phyloP scores from a whole-genome alignment of 2,329 filamentous ascomycete genomes.

The Rutstroemia sp. region DNA sequence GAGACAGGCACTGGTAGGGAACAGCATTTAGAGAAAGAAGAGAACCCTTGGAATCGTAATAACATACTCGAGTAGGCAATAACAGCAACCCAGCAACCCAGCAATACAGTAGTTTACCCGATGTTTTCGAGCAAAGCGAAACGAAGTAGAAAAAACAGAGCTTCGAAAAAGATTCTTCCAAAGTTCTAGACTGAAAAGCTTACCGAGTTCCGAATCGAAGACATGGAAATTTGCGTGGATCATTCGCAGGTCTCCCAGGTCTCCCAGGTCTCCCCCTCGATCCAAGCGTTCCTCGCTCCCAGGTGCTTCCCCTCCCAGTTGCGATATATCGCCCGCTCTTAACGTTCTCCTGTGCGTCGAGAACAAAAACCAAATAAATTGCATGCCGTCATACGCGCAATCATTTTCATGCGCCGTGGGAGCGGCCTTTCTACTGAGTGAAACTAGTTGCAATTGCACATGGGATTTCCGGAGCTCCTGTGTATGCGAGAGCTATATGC shows the following conservation, averaged over 20 bases:
- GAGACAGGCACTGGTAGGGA: neutral
- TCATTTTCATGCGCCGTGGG: conserved; percentile 13
- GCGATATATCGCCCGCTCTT: neutral
- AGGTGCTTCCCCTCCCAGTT: too few species aligned
- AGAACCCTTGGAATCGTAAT: too few species aligned
- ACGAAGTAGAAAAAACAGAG: neutral
- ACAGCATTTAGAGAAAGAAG: neutral
- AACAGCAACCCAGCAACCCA: neutral
- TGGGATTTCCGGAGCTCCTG: too few species aligned
- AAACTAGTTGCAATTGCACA: too few species aligned
- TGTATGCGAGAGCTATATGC: too few species aligned
- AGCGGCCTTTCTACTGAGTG: neutral
- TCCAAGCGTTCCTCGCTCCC: too few species aligned
- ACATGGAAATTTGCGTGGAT: neutral
- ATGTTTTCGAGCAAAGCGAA: neutral
- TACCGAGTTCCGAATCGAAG: neutral
- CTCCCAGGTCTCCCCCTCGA: neutral
- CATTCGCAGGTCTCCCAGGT: neutral
- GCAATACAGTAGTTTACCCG: neutral
- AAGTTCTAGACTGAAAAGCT: neutral
- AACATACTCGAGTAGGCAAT: too few species aligned
- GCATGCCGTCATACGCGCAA: conserved; percentile 21
- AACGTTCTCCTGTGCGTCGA: neutral
- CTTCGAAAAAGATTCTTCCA: neutral
- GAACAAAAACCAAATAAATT: neutral